Conservation (phyloP, 768 basidiomycete genomes). For the Hygrophorus russula region DNA sequence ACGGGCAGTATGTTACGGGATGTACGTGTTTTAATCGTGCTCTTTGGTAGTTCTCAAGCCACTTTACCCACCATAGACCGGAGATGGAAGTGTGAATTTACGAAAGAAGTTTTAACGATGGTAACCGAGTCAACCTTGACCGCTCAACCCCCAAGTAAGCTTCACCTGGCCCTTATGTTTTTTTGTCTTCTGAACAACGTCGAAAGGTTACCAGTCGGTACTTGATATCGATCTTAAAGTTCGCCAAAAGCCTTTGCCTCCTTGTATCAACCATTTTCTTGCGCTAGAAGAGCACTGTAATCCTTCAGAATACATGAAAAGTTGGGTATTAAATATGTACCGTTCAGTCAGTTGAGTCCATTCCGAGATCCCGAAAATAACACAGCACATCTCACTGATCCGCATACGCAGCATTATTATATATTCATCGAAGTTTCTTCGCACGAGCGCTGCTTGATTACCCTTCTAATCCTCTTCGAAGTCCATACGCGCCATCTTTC, state of each 20-base stretch:
- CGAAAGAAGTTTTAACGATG: slow-evolving; percentile 53
- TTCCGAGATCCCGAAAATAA: neutral
- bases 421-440: slow-evolving; percentile 59
- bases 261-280: slow-evolving; percentile 22
- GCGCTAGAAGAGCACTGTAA: neutral
- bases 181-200: no score
- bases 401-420: slow-evolving; percentile 35
- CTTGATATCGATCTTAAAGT: slow-evolving; percentile 62
- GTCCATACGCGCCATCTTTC: slow-evolving; percentile 53
- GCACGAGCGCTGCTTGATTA: slow-evolving; percentile 62
- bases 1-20: no score
- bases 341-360: neutral
- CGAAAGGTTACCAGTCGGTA: slow-evolving; percentile 37
- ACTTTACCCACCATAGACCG: slow-evolving; percentile 28
- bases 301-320: neutral
- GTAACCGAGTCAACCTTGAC: slow-evolving; percentile 51
- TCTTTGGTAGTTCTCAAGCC: slow-evolving; percentile 3
- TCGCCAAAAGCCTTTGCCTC: slow-evolving; percentile 50
- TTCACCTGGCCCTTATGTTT: no score
- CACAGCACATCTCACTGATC: neutral
- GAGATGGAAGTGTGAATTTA: slow-evolving; percentile 54
- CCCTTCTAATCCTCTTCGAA: slow-evolving; percentile 55
- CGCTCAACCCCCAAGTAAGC: slow-evolving; percentile 42
- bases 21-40: neutral
- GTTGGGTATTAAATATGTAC: neutral